Evolutionary conservation across 345 rosid species (phyloP), one percentile per base, ranked within the genome.

Genomic region (Carallia brachiata): DNA sequence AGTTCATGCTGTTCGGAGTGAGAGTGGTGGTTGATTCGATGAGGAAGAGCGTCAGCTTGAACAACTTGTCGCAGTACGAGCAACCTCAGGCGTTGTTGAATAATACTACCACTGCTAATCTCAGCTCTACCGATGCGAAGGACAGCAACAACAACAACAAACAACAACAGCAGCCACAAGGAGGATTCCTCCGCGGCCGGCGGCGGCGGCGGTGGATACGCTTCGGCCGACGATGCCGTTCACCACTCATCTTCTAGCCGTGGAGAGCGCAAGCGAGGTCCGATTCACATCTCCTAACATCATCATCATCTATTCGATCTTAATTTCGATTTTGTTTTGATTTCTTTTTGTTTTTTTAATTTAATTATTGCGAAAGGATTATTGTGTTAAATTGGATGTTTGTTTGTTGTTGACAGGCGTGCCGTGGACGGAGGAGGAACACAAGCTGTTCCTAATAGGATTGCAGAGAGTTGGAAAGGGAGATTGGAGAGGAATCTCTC

Each of bases 341-440:
- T 40, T 40, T 40, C 10, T 40, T 40, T 9, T 10, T 23, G 23
- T 23, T 10, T 13, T 40, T 10, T 32, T 32, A 32, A 10, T 40
- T 40, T 40, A 40, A 40, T 40, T 30, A 4, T 8, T 30, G 12
- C 13, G 48, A 40, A 40, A 40, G 9, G 9, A 40, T 40, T 10
- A 2, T 8, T 7, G 2, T 39, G 44, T 39, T 39, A 7, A 1
- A 39, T 39, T 39, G 12, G 12, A 7, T 39, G 44, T 39, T 39
- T 8, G 1, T 39, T 23, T 23, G 23, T 23, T 23, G 23, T 23
- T 40, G 10, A 0, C 48, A 94, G 98, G 97, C 34, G 88, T 90
- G 71, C 96, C 98, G 50, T 94, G 98, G 98, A 91, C 96, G n/a
- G 98, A 94, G 73, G 97, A 90, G 54, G 98, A 94, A 76, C 98